Evolutionary conservation across 164 flowering plant genomes (phyloP).

Genomic region (Platanus orientalis): DNA sequence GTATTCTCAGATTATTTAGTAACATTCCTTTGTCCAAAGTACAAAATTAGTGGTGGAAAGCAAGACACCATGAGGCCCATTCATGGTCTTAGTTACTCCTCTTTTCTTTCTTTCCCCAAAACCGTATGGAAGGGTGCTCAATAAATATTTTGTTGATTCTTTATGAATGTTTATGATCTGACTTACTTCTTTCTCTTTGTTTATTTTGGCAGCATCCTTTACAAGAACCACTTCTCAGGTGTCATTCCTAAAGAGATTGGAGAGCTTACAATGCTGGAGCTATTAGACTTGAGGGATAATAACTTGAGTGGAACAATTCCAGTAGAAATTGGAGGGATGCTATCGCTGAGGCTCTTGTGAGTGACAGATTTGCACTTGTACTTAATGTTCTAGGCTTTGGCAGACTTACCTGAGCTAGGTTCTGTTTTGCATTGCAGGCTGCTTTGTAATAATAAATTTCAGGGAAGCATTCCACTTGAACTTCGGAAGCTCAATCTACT

Average conservation of each 20-base stretch:
- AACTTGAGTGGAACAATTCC: slow-evolving; percentile 68
- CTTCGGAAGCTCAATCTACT: slow-evolving; percentile 40
- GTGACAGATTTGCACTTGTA: slow-evolving; percentile 18
- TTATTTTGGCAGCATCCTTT: slow-evolving; percentile 47
- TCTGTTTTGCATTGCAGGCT: slow-evolving; percentile 38
- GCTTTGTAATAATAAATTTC: slow-evolving; percentile 64
- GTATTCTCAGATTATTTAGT: too few species aligned
- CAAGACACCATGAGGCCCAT: too few species aligned
- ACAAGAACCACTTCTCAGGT: slow-evolving; percentile 64
- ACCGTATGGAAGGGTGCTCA: too few species aligned
- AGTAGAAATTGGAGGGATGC: slow-evolving; percentile 49
- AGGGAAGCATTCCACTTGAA: slow-evolving; percentile 44
- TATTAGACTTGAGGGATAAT: slow-evolving; percentile 71
- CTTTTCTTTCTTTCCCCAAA: too few species aligned
- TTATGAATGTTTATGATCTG: neutral
- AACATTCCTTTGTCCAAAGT: too few species aligned
- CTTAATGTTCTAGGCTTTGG: neutral
- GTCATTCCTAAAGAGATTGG: slow-evolving; percentile 72
- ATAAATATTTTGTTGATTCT: too few species aligned
- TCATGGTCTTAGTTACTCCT: too few species aligned
- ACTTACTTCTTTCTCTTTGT: neutral
- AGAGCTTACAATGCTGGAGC: slow-evolving; percentile 47
- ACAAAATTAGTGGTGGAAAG: too few species aligned
- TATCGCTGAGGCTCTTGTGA: slow-evolving; percentile 60
- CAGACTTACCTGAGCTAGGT: slow-evolving; percentile 9